Base-by-base conservation (phyloP, 2,329 filamentous ascomycete genomes). In the Hypoxylon sp. region DNA sequence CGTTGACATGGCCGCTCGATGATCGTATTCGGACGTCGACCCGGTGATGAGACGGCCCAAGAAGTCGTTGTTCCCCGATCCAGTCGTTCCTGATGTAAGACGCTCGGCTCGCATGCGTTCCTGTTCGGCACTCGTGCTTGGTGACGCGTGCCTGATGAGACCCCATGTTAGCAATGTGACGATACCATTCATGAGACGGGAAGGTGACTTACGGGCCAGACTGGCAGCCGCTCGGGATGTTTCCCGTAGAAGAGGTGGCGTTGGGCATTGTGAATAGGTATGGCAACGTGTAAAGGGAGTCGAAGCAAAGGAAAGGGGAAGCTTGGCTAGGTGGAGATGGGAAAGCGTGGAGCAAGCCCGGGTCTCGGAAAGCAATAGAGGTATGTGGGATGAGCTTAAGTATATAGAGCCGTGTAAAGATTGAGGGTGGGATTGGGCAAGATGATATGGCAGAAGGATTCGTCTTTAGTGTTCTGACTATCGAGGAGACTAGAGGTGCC, bases 111-210 rank as follows among this genome's bases (percentile, higher is more conserved):
- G 53, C 45, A 56, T 38, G 1, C 2, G 15, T 8, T 41, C n/a
- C 10, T 65, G 56, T n/a, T 51, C 20, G 10, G 52, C 18, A n/a
- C 54, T 5, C 27, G 58, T 51, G 31, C 31, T 27, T 3, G 35
- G 47, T 8, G 58, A 43, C 2, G 5, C 6, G 43, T 66, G 60
- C 17, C 67, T 69, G 26, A n/a, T 33, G 15, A 33, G 8, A n/a
- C 27, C 42, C 5, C 2, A 47, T 15, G 38, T 64, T 43, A 64
- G 55, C 18, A 7, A 29, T 6, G 4, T 11, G 2, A 6, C 40
- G 24, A 23, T 6, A 37, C 11, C 1, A 9, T 40, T 52, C 21
- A 37, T 8, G n/a, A 9, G 5, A n/a, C n/a, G 5, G 13, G 21
- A n/a, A 15, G 21, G n/a, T 23, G 15, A 63, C 60, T 55, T 3